Conservation (phyloP, 148 eudicot species). For the Linanthus parryae region DNA sequence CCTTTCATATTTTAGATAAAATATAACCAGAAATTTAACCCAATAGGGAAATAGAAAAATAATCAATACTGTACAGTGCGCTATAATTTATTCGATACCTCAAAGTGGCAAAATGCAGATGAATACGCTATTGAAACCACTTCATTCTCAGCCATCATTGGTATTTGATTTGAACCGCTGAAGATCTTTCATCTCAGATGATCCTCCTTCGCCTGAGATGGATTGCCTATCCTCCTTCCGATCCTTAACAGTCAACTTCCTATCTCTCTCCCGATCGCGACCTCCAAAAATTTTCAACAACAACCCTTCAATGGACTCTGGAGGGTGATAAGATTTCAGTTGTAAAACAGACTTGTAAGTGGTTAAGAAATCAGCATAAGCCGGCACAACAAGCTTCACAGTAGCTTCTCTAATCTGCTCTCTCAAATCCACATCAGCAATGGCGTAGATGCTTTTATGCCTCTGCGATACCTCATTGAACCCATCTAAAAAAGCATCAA, state of each 20-base stretch:
- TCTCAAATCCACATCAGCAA: slow-evolving; percentile 35
- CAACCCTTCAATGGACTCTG: slow-evolving; percentile 16
- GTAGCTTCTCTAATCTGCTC: slow-evolving; percentile 39
- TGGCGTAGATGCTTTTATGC: slow-evolving; percentile 25
- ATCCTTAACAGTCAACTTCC: slow-evolving; percentile 6
- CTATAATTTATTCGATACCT: too few species aligned
- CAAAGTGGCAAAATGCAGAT: too few species aligned
- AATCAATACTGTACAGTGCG: too few species aligned
- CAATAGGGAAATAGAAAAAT: too few species aligned
- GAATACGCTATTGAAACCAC: too few species aligned
- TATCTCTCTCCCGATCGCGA: slow-evolving; percentile 4
- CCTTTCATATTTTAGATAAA: too few species aligned
- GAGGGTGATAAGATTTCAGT: slow-evolving; percentile 13
- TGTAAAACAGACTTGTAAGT: slow-evolving; percentile 12
- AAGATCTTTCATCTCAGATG: slow-evolving; percentile 5
- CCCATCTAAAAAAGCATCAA: slow-evolving; percentile 25
- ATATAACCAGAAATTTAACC: too few species aligned
- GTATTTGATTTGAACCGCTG: slow-evolving; percentile 17
- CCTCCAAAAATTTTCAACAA: slow-evolving; percentile 25
- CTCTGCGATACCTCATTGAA: slow-evolving; percentile 24
- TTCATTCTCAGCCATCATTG: not conserved
- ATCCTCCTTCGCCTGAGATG: slow-evolving; percentile 13
- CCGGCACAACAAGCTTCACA: slow-evolving; percentile 30
- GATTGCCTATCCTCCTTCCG: slow-evolving; percentile 16
- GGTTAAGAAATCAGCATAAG: slow-evolving; percentile 27